These are phyloP conservation scores for Aureobasidium sp. DNA, from an alignment of 2,329 filamentous ascomycete species.

Conservation along the genomic window DNA sequence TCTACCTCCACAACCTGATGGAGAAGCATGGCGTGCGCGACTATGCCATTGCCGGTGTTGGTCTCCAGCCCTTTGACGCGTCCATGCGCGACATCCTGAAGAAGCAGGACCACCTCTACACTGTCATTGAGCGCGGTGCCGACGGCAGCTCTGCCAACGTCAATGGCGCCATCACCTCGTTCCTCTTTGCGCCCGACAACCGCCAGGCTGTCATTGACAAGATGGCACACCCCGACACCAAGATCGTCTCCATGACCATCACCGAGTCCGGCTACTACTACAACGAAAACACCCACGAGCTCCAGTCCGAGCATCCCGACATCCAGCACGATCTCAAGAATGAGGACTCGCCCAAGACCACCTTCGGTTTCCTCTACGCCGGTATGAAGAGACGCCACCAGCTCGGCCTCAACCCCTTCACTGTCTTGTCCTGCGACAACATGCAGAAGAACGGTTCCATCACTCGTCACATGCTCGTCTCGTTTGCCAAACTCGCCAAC, in stretches of 20 bases:
- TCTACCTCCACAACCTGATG: slow-evolving; percentile 46
- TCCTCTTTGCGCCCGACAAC: slow-evolving; percentile 47
- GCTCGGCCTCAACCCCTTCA: slow-evolving; percentile 46
- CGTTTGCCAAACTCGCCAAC: slow-evolving; percentile 44
- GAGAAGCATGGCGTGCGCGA: slow-evolving; percentile 39
- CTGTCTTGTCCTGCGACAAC: slow-evolving; percentile 51
- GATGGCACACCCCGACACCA: slow-evolving; percentile 49
- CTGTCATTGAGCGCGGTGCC: slow-evolving; percentile 48
- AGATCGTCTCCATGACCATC: slow-evolving; percentile 50
- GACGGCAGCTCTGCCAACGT: slow-evolving; percentile 43
- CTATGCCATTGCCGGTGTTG: slow-evolving; percentile 48
- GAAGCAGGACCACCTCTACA: slow-evolving; percentile 48
- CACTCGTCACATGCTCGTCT: slow-evolving; percentile 45
- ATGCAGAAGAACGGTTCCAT: slow-evolving; percentile 53
- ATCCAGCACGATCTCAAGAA: slow-evolving; percentile 45
- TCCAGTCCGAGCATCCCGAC: slow-evolving; percentile 43
- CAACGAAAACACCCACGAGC: slow-evolving; percentile 52
- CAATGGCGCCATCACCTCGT: slow-evolving; percentile 48
- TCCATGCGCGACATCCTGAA: slow-evolving; percentile 46
- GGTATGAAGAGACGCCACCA: slow-evolving; percentile 42
- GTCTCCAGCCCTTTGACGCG: slow-evolving; percentile 45
- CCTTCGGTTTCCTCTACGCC: slow-evolving; percentile 48
- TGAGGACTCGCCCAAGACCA: slow-evolving; percentile 39
- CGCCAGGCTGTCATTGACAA: slow-evolving; percentile 47
- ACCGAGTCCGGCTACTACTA: slow-evolving; percentile 53